These are phyloP conservation scores for Pugionium cornutum DNA, from an alignment of 345 rosid genomes.

Conservation along the genomic window DNA sequence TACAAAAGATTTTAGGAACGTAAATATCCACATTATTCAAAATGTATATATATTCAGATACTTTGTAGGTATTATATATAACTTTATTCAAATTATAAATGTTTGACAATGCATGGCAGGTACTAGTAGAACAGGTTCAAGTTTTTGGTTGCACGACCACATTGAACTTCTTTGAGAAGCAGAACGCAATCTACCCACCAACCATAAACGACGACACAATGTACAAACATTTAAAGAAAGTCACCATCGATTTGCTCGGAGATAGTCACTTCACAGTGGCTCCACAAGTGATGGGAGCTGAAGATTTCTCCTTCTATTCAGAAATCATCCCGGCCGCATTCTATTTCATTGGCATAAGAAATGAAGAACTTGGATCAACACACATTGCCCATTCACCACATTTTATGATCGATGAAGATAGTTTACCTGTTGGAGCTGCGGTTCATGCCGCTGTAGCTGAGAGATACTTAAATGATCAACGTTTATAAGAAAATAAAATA, in stretches of 20 bases:
- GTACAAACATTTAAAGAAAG: conserved; percentile 77
- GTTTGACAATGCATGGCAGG: conserved; percentile 44
- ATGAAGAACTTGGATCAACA: conserved; percentile 67
- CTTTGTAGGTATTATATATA: too few relatives aligned
- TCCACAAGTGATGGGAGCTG: conserved; percentile 88
- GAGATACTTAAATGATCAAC: conserved; percentile 63
- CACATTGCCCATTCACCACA: conserved; percentile 77
- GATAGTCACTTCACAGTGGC: conserved; percentile 55
- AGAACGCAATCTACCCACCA: conserved; percentile 66
- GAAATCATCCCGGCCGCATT: conserved; percentile 70
- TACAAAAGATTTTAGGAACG: too few relatives aligned
- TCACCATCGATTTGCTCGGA: conserved; percentile 60
- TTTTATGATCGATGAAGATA: conserved; percentile 88
- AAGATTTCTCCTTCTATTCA: conserved; percentile 84
- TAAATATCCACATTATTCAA: too few relatives aligned
- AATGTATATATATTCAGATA: too few relatives aligned
- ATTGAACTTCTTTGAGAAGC: conserved; percentile 71
- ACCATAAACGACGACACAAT: conserved; percentile 59
- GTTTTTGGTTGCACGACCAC: conserved; percentile 67
- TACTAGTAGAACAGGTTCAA: conserved; percentile 64
- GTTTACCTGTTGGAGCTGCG: conserved; percentile 76
- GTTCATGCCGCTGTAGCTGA: conserved; percentile 81
- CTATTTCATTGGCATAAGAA: conserved; percentile 78
- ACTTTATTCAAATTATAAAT: too few relatives aligned
- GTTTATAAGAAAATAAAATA: neutral